Percentiles rank a stretch among this genome's conserved stretches.
Evolutionary conservation across 768 basidiomycete genomes (phyloP).

Genomic region (Hortiboletus campestris): DNA sequence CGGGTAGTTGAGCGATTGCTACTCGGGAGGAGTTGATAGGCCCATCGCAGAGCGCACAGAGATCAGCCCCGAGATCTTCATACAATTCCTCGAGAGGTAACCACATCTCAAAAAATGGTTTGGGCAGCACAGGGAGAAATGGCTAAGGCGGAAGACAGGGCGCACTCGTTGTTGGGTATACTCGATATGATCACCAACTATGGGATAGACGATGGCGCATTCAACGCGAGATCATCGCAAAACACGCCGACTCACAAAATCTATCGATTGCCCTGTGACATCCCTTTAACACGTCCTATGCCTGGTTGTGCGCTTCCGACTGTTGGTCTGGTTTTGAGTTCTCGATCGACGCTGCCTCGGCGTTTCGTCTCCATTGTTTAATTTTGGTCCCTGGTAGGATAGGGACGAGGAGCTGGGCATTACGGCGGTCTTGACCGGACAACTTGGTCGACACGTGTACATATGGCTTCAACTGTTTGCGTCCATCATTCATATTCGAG

Average conservation of each 20-base stretch:
- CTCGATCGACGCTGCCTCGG: slow-evolving; percentile 1
- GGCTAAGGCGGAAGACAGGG: slow-evolving; percentile 24
- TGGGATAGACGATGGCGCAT: slow-evolving; percentile 25
- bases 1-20: too few species aligned
- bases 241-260: slow-evolving; percentile 6
- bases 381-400: slow-evolving; percentile 25
- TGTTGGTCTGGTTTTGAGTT: not conserved
- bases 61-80: slow-evolving; percentile 18
- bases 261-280: not conserved
- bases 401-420: slow-evolving; percentile 27
- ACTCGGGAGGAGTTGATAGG: slow-evolving; percentile 11
- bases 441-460: slow-evolving; percentile 27
- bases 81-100: slow-evolving; percentile 7
- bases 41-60: slow-evolving; percentile 14
- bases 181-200: slow-evolving; percentile 24
- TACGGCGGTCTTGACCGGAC: slow-evolving; percentile 21
- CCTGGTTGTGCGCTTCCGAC: not conserved
- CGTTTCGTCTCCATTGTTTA: slow-evolving; percentile 26
- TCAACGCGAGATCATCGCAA: slow-evolving; percentile 21
- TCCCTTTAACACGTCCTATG: not conserved
- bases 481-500: not conserved
- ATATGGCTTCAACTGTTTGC: slow-evolving; percentile 26
- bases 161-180: slow-evolving; percentile 32
- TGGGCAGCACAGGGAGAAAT: slow-evolving; percentile 29
- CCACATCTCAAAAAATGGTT: slow-evolving; percentile 25